Evolutionary conservation across 2,329 filamentous ascomycete genomes (phyloP).

Genomic region (Monascus ruber): DNA sequence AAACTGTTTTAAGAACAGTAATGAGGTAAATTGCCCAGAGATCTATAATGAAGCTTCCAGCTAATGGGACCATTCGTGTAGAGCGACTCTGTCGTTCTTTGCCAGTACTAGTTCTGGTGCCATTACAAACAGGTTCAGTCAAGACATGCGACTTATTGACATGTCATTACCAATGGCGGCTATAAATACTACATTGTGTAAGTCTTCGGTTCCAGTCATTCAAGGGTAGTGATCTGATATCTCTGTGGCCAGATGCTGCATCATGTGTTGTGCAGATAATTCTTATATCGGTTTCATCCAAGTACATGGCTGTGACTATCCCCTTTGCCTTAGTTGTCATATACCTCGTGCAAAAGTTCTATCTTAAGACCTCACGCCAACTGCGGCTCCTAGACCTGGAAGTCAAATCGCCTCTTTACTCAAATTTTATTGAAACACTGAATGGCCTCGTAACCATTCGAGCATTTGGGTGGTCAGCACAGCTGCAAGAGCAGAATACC

Average conservation of each 20-base stretch:
- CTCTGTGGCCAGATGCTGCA: background rate
- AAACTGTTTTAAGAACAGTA: constrained; percentile 37
- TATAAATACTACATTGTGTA: constrained; percentile 25
- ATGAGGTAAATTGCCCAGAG: constrained; percentile 25
- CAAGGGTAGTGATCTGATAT: background rate
- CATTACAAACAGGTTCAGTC: constrained; percentile 34
- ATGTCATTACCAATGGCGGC: constrained; percentile 32
- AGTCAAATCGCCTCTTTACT: constrained; percentile 48
- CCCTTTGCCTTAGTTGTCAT: constrained; percentile 38
- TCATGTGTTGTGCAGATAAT: constrained; percentile 35
- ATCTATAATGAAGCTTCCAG: background rate
- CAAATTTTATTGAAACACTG: constrained; percentile 46
- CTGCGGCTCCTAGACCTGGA: constrained; percentile 51
- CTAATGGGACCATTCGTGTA: constrained; percentile 12
- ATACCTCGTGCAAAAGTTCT: constrained; percentile 45
- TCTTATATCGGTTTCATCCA: constrained; percentile 38
- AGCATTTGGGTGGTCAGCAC: constrained; percentile 44
- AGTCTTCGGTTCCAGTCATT: constrained; percentile 12
- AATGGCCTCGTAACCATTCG: constrained; percentile 45
- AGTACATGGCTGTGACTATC: constrained; percentile 40
- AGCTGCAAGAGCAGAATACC: constrained; percentile 35
- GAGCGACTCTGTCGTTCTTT: constrained; percentile 34
- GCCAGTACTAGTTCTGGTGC: constrained; percentile 30
- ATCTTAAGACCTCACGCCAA: constrained; percentile 50
- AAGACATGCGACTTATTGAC: constrained; percentile 34